A percentile compares a stretch with the other conserved stretches of the same genome.
phyloP scores from a whole-genome alignment of 495 filamentous ascomycete species.

The Talaromyces nanjingensis region DNA sequence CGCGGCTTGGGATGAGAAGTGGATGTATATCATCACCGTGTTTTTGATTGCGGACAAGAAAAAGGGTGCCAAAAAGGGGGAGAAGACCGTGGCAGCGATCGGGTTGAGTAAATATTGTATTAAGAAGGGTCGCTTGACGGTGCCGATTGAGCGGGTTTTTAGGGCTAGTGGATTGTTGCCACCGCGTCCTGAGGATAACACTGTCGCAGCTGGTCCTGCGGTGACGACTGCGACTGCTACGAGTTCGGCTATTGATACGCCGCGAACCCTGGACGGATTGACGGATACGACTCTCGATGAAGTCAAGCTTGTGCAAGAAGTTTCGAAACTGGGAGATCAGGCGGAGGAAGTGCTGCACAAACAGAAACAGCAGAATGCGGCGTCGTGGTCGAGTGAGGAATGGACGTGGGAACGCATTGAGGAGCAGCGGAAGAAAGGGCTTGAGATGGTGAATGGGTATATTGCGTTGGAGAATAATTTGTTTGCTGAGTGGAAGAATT shows the following conservation, averaged over 20 bases:
- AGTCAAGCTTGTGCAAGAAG: constrained; percentile 23
- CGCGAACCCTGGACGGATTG: constrained; percentile 28
- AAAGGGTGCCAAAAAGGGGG: constrained; percentile 19
- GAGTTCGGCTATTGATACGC: constrained; percentile 29
- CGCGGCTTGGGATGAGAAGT: constrained; percentile 74
- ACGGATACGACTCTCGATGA: constrained; percentile 23
- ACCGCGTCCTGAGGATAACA: constrained; percentile 18
- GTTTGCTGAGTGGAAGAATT: constrained; percentile 31
- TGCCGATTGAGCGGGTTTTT: constrained; percentile 73
- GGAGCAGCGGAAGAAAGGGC: constrained; percentile 46
- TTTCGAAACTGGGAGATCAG: constrained; percentile 26
- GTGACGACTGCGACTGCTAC: constrained; percentile 12
- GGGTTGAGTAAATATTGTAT: constrained; percentile 82
- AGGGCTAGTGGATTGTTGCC: constrained; percentile 58
- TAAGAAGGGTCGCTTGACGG: constrained; percentile 79
- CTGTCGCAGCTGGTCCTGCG: not conserved
- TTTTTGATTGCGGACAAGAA: constrained; percentile 42
- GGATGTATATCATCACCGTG: constrained; percentile 69
- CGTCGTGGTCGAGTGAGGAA: constrained; percentile 31
- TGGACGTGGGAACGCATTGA: constrained; percentile 54
- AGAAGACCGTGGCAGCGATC: constrained; percentile 61
- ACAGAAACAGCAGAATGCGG: constrained; percentile 27
- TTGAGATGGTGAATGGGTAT: constrained; percentile 47
- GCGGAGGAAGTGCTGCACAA: constrained; percentile 23
- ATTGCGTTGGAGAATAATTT: constrained; percentile 42